Evolutionary conservation across 495 filamentous ascomycete species (phyloP).

Genomic region (Daldinia concentrica): DNA sequence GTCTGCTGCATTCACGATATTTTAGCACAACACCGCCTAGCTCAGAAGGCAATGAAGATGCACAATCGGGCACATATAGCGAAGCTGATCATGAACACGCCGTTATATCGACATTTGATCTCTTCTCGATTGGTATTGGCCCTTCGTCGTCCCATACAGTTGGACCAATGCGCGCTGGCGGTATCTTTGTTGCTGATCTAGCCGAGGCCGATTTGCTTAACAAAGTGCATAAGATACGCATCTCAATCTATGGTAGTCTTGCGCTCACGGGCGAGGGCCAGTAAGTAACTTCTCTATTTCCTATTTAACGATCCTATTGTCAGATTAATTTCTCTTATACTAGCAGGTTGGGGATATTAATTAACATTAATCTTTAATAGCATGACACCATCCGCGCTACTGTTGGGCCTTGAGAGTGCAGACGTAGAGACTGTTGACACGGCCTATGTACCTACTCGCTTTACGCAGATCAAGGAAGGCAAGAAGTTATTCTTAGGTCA

Average conservation of each 20-base stretch:
- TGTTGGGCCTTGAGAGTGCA: constrained; percentile 49
- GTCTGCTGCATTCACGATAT: constrained; percentile 24
- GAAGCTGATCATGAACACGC: constrained; percentile 52
- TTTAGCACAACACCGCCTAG: constrained; percentile 20
- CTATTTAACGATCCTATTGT: not conserved
- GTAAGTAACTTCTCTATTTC: constrained; percentile 25
- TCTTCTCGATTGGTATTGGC: constrained; percentile 52
- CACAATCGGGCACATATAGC: constrained; percentile 45
- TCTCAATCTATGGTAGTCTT: constrained; percentile 50
- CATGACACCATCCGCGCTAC: constrained; percentile 49
- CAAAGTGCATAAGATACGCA: constrained; percentile 49
- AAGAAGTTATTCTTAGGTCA: constrained; percentile 49
- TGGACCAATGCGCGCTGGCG: constrained; percentile 50
- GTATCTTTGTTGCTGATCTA: constrained; percentile 49
- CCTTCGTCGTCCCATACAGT: constrained; percentile 52
- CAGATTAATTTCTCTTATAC: not conserved
- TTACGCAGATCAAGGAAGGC: constrained; percentile 46
- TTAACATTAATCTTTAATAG: constrained; percentile 16
- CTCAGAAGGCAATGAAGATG: constrained; percentile 25
- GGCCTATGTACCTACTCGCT: constrained; percentile 48
- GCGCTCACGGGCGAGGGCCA: constrained; percentile 52
- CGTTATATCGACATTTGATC: constrained; percentile 51
- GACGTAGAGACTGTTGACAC: constrained; percentile 50
- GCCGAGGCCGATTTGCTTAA: constrained; percentile 45
- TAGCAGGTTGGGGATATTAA: not conserved